Evolutionary conservation across 148 eudicot genomes (phyloP), one percentile per base, ranked within the genome.

Genomic region (Polygonum aviculare): DNA sequence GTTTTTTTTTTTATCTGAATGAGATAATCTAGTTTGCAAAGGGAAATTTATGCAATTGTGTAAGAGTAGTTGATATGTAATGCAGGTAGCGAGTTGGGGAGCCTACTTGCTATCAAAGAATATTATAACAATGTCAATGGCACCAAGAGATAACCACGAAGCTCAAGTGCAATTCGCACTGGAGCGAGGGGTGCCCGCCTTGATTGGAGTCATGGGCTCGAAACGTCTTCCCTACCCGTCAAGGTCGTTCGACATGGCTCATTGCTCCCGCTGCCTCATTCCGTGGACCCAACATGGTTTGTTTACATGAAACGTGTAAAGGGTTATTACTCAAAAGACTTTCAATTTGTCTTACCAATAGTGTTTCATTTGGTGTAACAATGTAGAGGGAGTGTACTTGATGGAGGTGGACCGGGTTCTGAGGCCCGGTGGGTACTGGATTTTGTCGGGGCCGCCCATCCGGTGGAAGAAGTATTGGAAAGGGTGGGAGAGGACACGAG

Each of bases 161-260:
- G 90, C 93, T n/a, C 90, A 89, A 74, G 89, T 89, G 73, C 93
- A 89, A 70, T 89, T 89, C 83, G 93, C 91, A 26, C 84, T 90
- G 67, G 91, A 90, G 77, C 82, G 93, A 77, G 93, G 93, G 9
- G 91, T 90, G n/a, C 95, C 90, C 63, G 95, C 92, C 74, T 79
- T 87, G 75, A 88, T 90, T 38, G 95, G 89, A 52, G 90, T 88
- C 77, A 86, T 90, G 78, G 95, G 91, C 74, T 85, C 92, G 15
- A 84, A 84, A 70, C 85, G 80, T 70, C 35, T 60, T 11, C 67
- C 67, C 10, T 60, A 60, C 35, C 67, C 67, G 4, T 22, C 67
- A 26, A 22, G 67, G 35, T 60, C 67, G 7, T 60, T 60, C 35
- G 67, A 60, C 35, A 60, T 60, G 67, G 67, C 67, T 1, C 67